These are phyloP conservation scores for Amphirosellinia nigrospora DNA, from an alignment of 495 filamentous ascomycete species.

Conservation along the genomic window DNA sequence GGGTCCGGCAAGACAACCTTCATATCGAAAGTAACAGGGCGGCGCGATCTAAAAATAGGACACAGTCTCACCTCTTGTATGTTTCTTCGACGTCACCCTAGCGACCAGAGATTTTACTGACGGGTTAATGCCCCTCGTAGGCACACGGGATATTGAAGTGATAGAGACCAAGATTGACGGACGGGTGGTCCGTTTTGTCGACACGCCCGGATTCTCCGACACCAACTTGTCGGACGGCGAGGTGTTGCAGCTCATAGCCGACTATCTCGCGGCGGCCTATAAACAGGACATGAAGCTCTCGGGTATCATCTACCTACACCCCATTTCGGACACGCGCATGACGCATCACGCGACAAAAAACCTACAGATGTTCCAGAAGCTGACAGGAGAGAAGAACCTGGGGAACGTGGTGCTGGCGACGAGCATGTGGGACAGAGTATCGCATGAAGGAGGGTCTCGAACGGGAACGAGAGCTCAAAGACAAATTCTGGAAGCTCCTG, in stretches of 20 bases:
- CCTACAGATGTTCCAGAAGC: slow-evolving; percentile 51
- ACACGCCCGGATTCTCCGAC: slow-evolving; percentile 57
- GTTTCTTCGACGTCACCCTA: neutral
- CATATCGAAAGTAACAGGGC: slow-evolving; percentile 43
- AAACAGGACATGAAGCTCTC: slow-evolving; percentile 28
- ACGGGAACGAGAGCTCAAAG: slow-evolving; percentile 47
- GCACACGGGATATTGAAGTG: slow-evolving; percentile 34
- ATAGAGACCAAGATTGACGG: slow-evolving; percentile 32
- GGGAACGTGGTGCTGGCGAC: slow-evolving; percentile 51
- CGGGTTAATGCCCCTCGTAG: slow-evolving; percentile 16
- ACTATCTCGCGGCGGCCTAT: slow-evolving; percentile 36
- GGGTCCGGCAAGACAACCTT: slow-evolving; percentile 53
- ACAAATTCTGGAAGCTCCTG: slow-evolving; percentile 51
- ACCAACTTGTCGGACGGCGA: slow-evolving; percentile 45
- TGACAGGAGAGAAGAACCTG: slow-evolving; percentile 50
- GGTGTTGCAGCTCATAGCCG: slow-evolving; percentile 48
- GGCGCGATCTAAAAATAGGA: slow-evolving; percentile 37
- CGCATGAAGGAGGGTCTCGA: slow-evolving; percentile 34
- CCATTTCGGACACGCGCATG: slow-evolving; percentile 50
- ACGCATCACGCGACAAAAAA: slow-evolving; percentile 48
- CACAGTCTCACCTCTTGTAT: slow-evolving; percentile 40
- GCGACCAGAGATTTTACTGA: neutral
- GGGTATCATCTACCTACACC: slow-evolving; percentile 55
- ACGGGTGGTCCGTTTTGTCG: slow-evolving; percentile 39
- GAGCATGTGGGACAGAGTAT: slow-evolving; percentile 50